Base-by-base conservation (phyloP, 371 early-diverging fungal genomes). In the Funneliformis caledonium region DNA sequence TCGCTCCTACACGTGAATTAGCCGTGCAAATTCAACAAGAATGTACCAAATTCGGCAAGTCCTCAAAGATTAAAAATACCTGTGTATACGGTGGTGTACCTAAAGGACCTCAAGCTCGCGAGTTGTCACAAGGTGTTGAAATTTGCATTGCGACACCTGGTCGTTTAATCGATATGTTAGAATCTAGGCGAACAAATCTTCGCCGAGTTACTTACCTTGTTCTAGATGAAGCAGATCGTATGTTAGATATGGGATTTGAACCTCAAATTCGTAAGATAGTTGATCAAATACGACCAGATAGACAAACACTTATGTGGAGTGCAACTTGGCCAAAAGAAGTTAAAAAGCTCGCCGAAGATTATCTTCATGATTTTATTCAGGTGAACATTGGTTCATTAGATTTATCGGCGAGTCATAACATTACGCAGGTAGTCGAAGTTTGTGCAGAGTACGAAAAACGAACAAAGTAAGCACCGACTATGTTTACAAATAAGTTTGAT, bases 311-410 rank as follows among this genome's bases (percentile, higher is more conserved):
- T 59, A 99, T 99, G 99, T 99, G 99, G 99, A 96, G 96, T 87
- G 99, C 99, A 9, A 99, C 99, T 9, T 99, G 99, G 99, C 99
- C 99, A 77, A 97, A 96, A 90, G 96, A 97, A 82, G 99, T 99
- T 10, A 93, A 97, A 83, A 88, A 89, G 68, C 91, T 99, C 14
- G 99, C 99, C 42, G 90, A 93, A 69, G 96, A 95, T 81, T 99
- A 96, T 85, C 90, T 99, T 83, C 93, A 93, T 47, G 97, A 99
- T 82, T 98, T 93, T 84, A 99, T 99, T 86, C 99, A 99, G 87
- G 99, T 99, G 68, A 98, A 96, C 81, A 95, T 99, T 80, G 99
- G 99, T 61, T 95, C 97, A n/a, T 91, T 97, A 42, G 96, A 94
- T 43, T 88, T 99, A 33, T 93, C 96, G 59, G 97, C 98, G 16